phyloP scores from a whole-genome alignment of 2,329 filamentous ascomycete genomes.

The Cercospora sesami region DNA sequence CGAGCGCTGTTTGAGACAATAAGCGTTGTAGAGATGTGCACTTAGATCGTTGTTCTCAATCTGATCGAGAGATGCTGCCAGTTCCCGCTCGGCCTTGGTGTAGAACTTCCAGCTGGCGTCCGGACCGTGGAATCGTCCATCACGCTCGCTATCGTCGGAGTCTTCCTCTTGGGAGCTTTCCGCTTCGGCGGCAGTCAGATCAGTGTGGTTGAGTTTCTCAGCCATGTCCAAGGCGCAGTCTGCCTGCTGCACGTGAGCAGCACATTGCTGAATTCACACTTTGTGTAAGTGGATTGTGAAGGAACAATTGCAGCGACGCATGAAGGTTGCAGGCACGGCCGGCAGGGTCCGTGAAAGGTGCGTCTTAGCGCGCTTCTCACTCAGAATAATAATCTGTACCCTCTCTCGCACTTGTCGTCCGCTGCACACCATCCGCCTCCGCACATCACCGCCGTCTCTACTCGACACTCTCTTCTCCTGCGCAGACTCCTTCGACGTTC shows the following conservation, averaged over 20 bases:
- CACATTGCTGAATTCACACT: not conserved
- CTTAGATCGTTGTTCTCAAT: conserved; percentile 66
- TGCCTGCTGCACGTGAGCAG: not conserved
- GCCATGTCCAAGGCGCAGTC: not conserved
- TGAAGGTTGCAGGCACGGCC: not conserved
- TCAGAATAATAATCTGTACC: conserved; percentile 6
- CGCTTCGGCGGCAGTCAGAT: not conserved
- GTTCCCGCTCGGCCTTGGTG: conserved; percentile 63
- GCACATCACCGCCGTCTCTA: not conserved
- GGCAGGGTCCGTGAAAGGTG: not conserved
- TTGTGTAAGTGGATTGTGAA: not conserved
- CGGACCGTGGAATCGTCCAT: conserved; percentile 71
- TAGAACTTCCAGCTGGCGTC: conserved; percentile 65
- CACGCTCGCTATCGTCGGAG: conserved; percentile 28
- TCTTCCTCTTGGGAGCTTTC: conserved; percentile 3
- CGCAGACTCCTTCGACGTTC: not conserved
- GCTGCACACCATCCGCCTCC: not conserved
- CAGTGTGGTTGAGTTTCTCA: not conserved
- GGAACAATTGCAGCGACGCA: not conserved
- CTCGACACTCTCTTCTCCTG: not conserved
- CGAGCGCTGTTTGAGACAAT: conserved; percentile 62
- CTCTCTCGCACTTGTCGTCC: not conserved
- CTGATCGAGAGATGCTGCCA: conserved; percentile 64
- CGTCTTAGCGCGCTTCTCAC: conserved; percentile 6
- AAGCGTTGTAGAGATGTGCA: conserved; percentile 76